A percentile compares a stretch with the other conserved stretches of the same genome.
These are phyloP conservation scores for Isabelozyma rhagii DNA, from an alignment of 805 yeast species.

Conservation along the genomic window DNA sequence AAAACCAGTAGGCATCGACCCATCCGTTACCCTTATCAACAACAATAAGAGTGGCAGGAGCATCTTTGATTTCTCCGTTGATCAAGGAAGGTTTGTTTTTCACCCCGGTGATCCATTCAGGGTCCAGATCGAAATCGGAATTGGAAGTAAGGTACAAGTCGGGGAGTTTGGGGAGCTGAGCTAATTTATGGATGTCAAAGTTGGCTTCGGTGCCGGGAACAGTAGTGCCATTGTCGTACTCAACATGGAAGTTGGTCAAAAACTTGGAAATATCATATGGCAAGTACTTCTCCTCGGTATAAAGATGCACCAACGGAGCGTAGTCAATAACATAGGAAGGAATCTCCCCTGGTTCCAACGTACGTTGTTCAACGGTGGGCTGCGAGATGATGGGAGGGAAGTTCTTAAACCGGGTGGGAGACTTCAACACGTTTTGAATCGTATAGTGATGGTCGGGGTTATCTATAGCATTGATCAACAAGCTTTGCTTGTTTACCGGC, in stretches of 20 bases:
- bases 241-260: slow-evolving; percentile 63
- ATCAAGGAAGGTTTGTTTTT: slow-evolving; percentile 64
- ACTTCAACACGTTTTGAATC: slow-evolving; percentile 21
- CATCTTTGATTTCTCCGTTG: slow-evolving; percentile 68
- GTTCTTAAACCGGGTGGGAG: slow-evolving; percentile 20
- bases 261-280: slow-evolving; percentile 78
- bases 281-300: slow-evolving; percentile 82
- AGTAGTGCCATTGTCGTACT: slow-evolving; percentile 47
- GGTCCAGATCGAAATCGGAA: slow-evolving; percentile 65
- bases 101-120: slow-evolving; percentile 82
- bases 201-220: slow-evolving; percentile 29
- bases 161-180: slow-evolving; percentile 20
- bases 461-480: slow-evolving; percentile 17
- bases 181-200: slow-evolving; percentile 32
- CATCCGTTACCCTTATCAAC: slow-evolving; percentile 93
- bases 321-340: slow-evolving; percentile 62
- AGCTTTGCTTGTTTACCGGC: slow-evolving; percentile 15
- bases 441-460: background rate
- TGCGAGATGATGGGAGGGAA: slow-evolving; percentile 36
- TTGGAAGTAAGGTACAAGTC: slow-evolving; percentile 60
- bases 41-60: slow-evolving; percentile 78
- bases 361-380: slow-evolving; percentile 31
- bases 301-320: slow-evolving; percentile 79
- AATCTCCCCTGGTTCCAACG: slow-evolving; percentile 50
- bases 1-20: slow-evolving; percentile 96